These are phyloP conservation scores for Pseudevernia furfuracea DNA, from an alignment of 495 filamentous ascomycete species.

Conservation along the genomic window DNA sequence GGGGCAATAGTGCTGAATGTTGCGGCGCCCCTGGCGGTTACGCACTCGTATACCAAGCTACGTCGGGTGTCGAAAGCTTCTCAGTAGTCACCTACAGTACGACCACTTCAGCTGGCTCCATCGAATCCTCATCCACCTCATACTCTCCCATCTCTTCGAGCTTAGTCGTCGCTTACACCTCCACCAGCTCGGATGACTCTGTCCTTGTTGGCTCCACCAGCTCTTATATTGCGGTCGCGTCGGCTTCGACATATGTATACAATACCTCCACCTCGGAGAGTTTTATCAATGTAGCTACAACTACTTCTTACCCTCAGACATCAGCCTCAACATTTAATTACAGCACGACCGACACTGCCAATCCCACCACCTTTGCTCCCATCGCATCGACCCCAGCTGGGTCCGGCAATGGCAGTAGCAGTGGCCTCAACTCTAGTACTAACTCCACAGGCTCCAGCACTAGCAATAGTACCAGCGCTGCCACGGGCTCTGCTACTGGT, in stretches of 20 bases:
- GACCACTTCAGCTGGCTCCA: neutral
- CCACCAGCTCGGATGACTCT: neutral
- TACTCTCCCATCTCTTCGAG: neutral
- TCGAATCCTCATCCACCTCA: neutral
- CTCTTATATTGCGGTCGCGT: neutral
- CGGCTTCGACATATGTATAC: neutral
- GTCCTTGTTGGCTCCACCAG: neutral
- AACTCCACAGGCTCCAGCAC: too few relatives aligned
- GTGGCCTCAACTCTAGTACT: too few relatives aligned
- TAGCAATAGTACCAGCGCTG: too few relatives aligned
- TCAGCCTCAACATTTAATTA: neutral
- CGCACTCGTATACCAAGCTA: neutral
- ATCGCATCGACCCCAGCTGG: neutral
- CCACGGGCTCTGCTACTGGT: too few relatives aligned
- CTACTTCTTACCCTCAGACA: neutral
- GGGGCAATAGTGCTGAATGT: neutral
- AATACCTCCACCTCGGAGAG: neutral
- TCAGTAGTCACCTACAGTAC: neutral
- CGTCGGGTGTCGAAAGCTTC: neutral
- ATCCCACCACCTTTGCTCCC: neutral
- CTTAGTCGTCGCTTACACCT: neutral
- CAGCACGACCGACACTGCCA: neutral
- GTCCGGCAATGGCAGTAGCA: neutral
- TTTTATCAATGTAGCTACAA: neutral
- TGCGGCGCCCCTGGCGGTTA: constrained; percentile 2